These are phyloP conservation scores for Cladosporium sp. DNA, from an alignment of 2,329 filamentous ascomycete species.

Conservation along the genomic window DNA sequence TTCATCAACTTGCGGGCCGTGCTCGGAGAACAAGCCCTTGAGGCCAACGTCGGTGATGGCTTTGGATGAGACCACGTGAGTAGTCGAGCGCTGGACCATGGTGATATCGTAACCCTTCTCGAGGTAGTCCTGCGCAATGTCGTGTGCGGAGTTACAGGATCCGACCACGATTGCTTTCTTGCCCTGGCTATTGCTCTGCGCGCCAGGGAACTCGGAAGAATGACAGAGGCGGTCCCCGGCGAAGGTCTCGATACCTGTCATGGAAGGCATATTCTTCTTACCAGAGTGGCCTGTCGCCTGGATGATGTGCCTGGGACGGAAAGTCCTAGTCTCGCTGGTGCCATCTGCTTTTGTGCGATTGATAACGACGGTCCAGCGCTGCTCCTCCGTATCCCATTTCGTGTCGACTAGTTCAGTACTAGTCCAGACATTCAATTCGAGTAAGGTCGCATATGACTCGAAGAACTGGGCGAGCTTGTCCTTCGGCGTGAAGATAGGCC, in stretches of 20 bases:
- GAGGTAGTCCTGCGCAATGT: conserved; percentile 51
- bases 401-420: conserved; percentile 39
- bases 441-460: conserved; percentile 61
- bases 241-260: conserved; percentile 44
- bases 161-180: conserved; percentile 50
- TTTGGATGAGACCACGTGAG: conserved; percentile 41
- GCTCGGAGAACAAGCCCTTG: conserved; percentile 25
- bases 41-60: conserved; percentile 26
- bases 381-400: conserved; percentile 51
- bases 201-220: conserved; percentile 47
- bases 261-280: conserved; percentile 54
- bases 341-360: conserved; percentile 42
- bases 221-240: conserved; percentile 59
- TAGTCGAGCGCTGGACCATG: conserved; percentile 48
- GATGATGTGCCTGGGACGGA: conserved; percentile 64
- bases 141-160: conserved; percentile 51
- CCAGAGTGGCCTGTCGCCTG: conserved; percentile 69
- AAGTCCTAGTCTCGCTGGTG: conserved; percentile 47
- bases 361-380: conserved; percentile 58
- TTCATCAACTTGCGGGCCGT: conserved; percentile 25
- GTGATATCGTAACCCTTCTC: conserved; percentile 45
- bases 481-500: conserved; percentile 70
- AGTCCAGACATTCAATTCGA: conserved; percentile 69
- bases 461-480: conserved; percentile 71
- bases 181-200: conserved; percentile 37